Base-by-base conservation (phyloP, 2,329 filamentous ascomycete species). In the Alternaria triticina region DNA sequence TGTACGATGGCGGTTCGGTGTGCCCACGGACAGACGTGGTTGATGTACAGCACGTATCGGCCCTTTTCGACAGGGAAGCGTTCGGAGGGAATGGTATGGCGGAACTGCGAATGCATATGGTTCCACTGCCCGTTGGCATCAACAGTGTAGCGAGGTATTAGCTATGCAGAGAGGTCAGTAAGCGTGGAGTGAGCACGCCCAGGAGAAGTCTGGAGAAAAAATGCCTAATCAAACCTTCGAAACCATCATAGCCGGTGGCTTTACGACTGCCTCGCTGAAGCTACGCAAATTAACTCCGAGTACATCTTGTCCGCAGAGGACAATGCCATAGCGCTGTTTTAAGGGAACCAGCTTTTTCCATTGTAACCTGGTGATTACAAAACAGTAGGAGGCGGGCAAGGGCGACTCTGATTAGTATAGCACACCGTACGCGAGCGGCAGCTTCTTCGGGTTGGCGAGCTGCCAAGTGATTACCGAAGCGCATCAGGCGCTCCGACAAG, bases 11-110 rank as follows among this genome's bases (percentile, higher is more conserved):
- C 82, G 2, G 80, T 69, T 11, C 85, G 82, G 62, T 87, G 85
- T 46, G 88, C 88, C 89, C 89, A 91, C 5, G 89, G 89, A 68
- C 89, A 91, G 7, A 84, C 85, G 6, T 84, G 83, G 44, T 87
- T 86, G 49, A 89, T 75, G 73, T 90, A 91, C 5, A 91, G 79
- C 0, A 84, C 86, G 78, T 90, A 91, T 17, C 89, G 86, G 54
- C 83, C 85, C 61, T 83, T 85, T 65, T 89, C 87, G 0, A 88
- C 84, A 0, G 88, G 85, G 62, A 88, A 90, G 20, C 81, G 79
- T 2, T 85, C 82, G 5, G 79, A 83, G 1, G 87, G 89, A 54
- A 91, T 81, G 61, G 76, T 83, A 65, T 85, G 79, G 10, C 88
- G 86, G 71, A 90, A 90, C 2, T 78, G 75, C 54, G 86, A 86